phyloP scores from a whole-genome alignment of 2,329 filamentous ascomycete species.

The Aspergillaceae sp. region DNA sequence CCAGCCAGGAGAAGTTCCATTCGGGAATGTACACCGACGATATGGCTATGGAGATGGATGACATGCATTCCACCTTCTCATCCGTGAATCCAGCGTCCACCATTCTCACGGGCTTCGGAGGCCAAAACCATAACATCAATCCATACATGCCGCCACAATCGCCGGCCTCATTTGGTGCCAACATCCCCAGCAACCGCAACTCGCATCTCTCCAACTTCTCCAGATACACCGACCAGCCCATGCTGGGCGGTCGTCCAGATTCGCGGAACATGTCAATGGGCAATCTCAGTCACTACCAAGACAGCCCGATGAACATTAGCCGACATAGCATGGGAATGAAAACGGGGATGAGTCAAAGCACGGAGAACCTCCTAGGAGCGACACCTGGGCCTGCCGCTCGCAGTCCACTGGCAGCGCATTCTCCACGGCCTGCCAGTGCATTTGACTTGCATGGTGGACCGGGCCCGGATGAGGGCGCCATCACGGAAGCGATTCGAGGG shows the following conservation, averaged over 20 bases:
- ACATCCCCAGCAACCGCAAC: constrained; percentile 45
- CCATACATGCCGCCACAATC: constrained; percentile 78
- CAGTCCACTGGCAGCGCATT: constrained; percentile 44
- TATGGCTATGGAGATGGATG: constrained; percentile 83
- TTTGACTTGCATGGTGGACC: constrained; percentile 50
- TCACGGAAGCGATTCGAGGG: constrained; percentile 73
- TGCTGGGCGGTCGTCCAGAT: constrained; percentile 25
- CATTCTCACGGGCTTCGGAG: constrained; percentile 73
- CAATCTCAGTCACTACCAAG: constrained; percentile 41
- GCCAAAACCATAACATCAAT: constrained; percentile 45
- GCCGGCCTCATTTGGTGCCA: constrained; percentile 60
- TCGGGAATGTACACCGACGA: constrained; percentile 62
- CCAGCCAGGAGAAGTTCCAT: constrained; percentile 54
- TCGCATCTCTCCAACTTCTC: constrained; percentile 63
- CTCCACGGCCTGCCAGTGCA: constrained; percentile 46
- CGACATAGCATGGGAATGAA: constrained; percentile 37
- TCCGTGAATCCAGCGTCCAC: constrained; percentile 80
- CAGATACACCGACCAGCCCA: constrained; percentile 55
- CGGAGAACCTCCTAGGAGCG: constrained; percentile 36
- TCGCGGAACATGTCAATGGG: constrained; percentile 54
- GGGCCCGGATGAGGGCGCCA: constrained; percentile 69
- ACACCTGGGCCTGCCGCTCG: constrained; percentile 29
- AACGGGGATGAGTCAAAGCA: constrained; percentile 21
- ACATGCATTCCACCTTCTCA: constrained; percentile 94
- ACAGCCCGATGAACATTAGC: constrained; percentile 26